Evolutionary conservation across 2,329 filamentous ascomycete species (phyloP).

Genomic region (Verticillium tricorpus): DNA sequence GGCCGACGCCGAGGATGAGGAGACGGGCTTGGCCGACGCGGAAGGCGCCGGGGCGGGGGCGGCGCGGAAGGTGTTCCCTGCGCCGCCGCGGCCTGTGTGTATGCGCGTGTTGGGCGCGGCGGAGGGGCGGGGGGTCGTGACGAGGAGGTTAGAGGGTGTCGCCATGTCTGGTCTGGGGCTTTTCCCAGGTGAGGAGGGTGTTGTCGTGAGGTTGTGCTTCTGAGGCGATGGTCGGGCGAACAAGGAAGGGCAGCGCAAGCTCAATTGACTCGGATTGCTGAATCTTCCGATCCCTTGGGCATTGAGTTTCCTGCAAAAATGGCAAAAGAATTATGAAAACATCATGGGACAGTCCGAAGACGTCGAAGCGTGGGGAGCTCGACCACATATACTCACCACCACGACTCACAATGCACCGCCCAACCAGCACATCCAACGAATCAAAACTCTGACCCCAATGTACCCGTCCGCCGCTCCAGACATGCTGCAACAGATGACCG

Average conservation of each 20-base stretch:
- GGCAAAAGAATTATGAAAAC: background rate
- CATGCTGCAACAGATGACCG: background rate
- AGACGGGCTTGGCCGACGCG: conserved; percentile 38
- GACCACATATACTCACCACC: background rate
- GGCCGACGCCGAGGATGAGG: conserved; percentile 35
- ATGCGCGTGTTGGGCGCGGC: conserved; percentile 40
- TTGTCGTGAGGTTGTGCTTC: background rate
- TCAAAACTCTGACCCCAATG: background rate
- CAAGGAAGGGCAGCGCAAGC: background rate
- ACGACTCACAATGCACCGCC: background rate
- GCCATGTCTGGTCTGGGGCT: background rate
- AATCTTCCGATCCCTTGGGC: too few species aligned
- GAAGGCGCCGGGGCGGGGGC: conserved; percentile 34
- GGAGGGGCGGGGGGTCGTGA: conserved; percentile 46
- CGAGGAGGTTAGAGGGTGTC: conserved; percentile 39
- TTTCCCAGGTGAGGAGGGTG: background rate
- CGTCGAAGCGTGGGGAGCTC: background rate
- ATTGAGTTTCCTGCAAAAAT: too few species aligned
- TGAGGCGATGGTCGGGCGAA: background rate
- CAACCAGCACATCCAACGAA: background rate
- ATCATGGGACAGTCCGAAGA: too few species aligned
- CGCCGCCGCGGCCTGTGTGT: conserved; percentile 51
- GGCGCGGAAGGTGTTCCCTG: conserved; percentile 51
- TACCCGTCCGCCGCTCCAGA: background rate
- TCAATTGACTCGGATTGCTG: background rate